Evolutionary conservation across 2,329 filamentous ascomycete genomes (phyloP), one percentile per base, ranked within the genome.

Genomic region (Penicillium hesseltinei): DNA sequence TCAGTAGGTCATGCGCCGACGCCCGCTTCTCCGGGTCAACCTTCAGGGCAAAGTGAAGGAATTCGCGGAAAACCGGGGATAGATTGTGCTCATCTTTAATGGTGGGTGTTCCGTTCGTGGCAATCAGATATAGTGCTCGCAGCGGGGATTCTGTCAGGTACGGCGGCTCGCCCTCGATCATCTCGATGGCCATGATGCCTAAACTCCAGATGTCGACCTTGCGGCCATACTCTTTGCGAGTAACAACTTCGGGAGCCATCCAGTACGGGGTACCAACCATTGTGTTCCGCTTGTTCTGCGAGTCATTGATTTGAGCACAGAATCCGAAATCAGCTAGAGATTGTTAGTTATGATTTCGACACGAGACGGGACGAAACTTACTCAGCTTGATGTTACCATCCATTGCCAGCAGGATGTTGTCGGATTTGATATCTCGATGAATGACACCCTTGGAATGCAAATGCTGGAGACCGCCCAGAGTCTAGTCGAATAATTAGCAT

Each of bases 201-300:
- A 99, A 80, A 58, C 91, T 96, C 94, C 94, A 99, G 66, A 99
- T 97, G 71, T 99, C 94, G 54, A 99, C 93, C 77, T 97, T 99
- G 62, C 93, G 89, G 64, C 94, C 94, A 76, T 99, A 99, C 77
- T 97, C 94, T 75, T 97, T 97, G 42, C 92, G 84, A 7, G 92
- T 97, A 29, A 99, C 94, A 23, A 99, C 93, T 77, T 99, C 94
- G 4, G 94, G 94, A 1, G 94, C 94, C 94, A 99, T 99, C 94
- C 94, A 99, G 77, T 99, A 99, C 2, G 94, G 94, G 8, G 94
- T 97, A 53, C 94, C 94, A 44, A 99, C 94, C 94, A 97, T 99
- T 15, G 94, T 99, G 5, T 92, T 97, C 59, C 94, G 89, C 82
- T 97, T 97, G 78, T 92, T 95, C 68, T 97, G 92, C 29, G 89